phyloP scores from a whole-genome alignment of 768 basidiomycete genomes.

The Amanita pallidorosea region DNA sequence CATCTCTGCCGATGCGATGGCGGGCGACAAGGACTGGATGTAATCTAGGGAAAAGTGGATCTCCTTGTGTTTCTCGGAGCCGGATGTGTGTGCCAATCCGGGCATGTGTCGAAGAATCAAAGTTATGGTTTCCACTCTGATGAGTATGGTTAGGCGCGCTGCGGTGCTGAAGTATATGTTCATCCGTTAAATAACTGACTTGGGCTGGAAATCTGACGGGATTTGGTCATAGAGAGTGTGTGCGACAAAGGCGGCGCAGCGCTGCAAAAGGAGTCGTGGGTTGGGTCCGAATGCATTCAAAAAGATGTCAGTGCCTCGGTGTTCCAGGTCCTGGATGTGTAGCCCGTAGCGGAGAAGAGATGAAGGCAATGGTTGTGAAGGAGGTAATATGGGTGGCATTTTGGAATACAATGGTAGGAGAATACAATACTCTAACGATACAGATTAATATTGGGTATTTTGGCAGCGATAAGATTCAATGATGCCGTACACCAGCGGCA shows the following conservation, averaged over 20 bases:
- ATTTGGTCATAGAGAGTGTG: not conserved
- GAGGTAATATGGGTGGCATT: not conserved
- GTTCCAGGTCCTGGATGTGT: not conserved
- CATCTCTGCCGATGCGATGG: slow-evolving; percentile 48
- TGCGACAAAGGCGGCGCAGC: not conserved
- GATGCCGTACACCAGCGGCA: slow-evolving; percentile 40
- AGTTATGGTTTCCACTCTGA: slow-evolving; percentile 40
- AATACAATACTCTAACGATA: not conserved
- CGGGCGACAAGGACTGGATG: slow-evolving; percentile 25
- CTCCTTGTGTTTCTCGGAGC: slow-evolving; percentile 49
- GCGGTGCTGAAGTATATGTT: slow-evolving; percentile 4
- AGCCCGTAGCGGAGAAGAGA: not conserved
- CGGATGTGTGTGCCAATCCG: slow-evolving; percentile 62
- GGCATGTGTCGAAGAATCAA: slow-evolving; percentile 57
- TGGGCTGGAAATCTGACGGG: not conserved
- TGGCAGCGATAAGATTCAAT: not conserved
- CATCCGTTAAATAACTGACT: not conserved
- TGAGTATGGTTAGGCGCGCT: not conserved
- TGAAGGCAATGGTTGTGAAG: not conserved
- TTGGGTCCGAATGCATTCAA: not conserved
- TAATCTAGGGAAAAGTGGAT: slow-evolving; percentile 65
- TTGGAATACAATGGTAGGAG: not conserved
- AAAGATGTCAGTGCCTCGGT: not conserved
- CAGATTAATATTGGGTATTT: not conserved
- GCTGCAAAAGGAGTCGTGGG: not conserved